Evolutionary conservation across 1,139 yeast species (phyloP), one percentile per base, ranked within the genome.

Genomic region (Taphrina deformans): DNA sequence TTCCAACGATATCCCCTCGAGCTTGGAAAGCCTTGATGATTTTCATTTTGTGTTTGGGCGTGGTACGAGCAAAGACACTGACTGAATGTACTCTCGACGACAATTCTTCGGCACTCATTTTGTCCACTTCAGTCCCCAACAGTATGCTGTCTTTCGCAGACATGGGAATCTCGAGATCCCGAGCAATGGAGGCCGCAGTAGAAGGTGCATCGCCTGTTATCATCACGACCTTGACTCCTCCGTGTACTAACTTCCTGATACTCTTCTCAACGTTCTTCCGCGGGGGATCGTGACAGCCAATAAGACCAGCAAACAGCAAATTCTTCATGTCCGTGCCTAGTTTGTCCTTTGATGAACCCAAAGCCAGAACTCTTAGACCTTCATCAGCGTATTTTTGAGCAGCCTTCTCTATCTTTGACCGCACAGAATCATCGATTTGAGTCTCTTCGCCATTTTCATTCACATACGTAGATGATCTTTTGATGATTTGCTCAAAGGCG

Each of bases 241-340:
- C 96, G 72, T 85, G 85, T 81, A 90, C 82, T 68, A 93, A 80
- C 69, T 85, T 79, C 18, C 88, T 82, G 68, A 93, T 83, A 1
- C 96, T 86, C 66, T 81, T 79, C 62, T 83, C 82, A 4, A 91
- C 97, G 68, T 87, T 86, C 9, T 92, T 87, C 73, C 98, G 83
- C 65, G 98, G 99, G 12, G 99, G 99, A 77, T 93, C 98, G 71
- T 89, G 89, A 96, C 93, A 90, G 66, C 97, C 98, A 69, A 89
- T 80, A 55, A 93, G 77, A 5, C 99, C 99, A 71, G 89, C 83
- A 73, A 92, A 91, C 1, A 83, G 79, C 72, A 92, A 79, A 53
- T 84, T 86, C 2, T 79, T 60, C 35, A 55, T 77, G 31, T 73
- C 75, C 14, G 74, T 75, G 46, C 71, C 73, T 23, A 53, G 16